Conservation (phyloP, 331 rosid species). For the Malus hybrid region DNA sequence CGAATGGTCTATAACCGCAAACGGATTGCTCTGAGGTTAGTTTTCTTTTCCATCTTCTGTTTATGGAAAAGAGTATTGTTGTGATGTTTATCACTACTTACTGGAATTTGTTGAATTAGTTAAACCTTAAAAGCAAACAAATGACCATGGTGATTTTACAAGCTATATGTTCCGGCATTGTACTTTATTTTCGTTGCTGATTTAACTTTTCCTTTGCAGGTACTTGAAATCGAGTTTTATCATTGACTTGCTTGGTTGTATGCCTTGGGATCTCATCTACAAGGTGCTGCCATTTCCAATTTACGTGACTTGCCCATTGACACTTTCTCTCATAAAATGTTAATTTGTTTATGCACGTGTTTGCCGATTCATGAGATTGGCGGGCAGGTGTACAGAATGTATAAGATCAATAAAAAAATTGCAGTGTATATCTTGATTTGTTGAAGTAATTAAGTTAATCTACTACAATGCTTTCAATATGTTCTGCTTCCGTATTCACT, state of each 20-base stretch:
- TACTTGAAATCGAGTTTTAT: constrained; percentile 67
- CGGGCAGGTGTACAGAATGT: not conserved
- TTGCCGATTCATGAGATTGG: not conserved
- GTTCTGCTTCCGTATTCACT: constrained; percentile 9
- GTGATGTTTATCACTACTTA: not conserved
- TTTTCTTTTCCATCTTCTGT: not conserved
- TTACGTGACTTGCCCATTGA: not conserved
- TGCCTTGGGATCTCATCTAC: constrained; percentile 93
- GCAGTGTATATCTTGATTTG: not conserved
- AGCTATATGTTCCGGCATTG: not conserved
- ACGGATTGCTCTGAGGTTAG: constrained; percentile 69
- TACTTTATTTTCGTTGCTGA: not conserved
- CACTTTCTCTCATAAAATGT: not conserved
- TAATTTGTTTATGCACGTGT: not conserved
- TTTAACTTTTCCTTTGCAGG: constrained; percentile 22
- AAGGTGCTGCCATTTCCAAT: constrained; percentile 43
- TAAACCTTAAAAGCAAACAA: not conserved
- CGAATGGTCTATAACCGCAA: constrained; percentile 66
- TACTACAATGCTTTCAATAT: not conserved
- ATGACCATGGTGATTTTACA: not conserved
- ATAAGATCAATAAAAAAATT: not conserved
- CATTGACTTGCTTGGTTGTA: constrained; percentile 75
- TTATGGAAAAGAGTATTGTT: not conserved
- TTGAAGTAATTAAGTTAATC: not conserved
- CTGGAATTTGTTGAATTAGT: not conserved